Conservation (phyloP, 768 basidiomycete species). For the Mycena metata region DNA sequence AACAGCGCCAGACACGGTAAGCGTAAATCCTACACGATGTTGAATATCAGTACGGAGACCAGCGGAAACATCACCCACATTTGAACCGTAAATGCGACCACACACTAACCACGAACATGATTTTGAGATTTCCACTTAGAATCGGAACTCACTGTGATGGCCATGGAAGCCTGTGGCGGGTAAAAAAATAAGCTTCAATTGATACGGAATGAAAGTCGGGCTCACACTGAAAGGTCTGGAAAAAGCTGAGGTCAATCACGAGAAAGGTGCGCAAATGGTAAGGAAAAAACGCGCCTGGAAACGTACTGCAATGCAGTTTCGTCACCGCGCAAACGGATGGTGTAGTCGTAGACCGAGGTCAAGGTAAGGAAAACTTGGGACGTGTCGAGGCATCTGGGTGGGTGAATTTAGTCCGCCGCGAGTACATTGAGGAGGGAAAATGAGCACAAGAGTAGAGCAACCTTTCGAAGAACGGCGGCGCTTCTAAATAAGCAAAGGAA, state of each 20-base stretch:
- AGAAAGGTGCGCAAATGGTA: neutral
- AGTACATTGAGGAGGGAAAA: constrained; percentile 7
- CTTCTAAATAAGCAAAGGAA: constrained; percentile 10
- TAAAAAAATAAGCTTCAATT: neutral
- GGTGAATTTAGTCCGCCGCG: constrained; percentile 1
- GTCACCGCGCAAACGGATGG: constrained; percentile 30
- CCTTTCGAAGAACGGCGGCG: constrained; percentile 26
- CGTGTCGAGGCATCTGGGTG: constrained; percentile 37
- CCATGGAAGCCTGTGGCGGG: constrained; percentile 51
- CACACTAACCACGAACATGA: constrained; percentile 38
- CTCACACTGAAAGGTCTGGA: constrained; percentile 34
- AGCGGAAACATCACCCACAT: constrained; percentile 39
- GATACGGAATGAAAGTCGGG: neutral
- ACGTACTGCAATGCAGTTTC: constrained; percentile 33
- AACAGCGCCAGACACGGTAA: constrained; percentile 54
- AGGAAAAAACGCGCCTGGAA: constrained; percentile 21
- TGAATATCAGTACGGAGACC: neutral
- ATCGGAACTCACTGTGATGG: constrained; percentile 43
- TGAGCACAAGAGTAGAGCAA: constrained; percentile 36
- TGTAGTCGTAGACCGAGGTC: constrained; percentile 34
- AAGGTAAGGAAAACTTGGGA: constrained; percentile 28
- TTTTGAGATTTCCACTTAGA: neutral
- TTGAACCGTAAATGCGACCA: constrained; percentile 52
- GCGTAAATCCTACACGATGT: constrained; percentile 47
- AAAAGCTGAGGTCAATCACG: constrained; percentile 1